Evolutionary conservation across 768 basidiomycete species (phyloP).

Genomic region (Podaxis rugospora): DNA sequence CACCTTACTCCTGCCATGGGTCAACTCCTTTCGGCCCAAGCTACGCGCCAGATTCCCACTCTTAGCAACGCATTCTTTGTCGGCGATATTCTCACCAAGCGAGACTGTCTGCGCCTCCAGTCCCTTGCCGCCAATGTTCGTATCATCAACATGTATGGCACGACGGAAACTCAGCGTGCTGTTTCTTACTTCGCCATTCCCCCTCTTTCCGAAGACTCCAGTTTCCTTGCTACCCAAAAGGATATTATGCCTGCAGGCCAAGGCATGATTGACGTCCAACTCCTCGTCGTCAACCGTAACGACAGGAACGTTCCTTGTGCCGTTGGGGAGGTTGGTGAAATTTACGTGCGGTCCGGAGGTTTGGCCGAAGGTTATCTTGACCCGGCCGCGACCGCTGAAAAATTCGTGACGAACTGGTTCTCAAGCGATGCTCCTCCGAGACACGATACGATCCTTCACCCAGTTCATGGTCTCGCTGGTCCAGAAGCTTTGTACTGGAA

Average conservation of each 20-base stretch:
- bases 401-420: constrained; percentile 97
- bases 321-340: constrained; percentile 96
- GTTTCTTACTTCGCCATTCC: constrained; percentile 97
- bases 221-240: constrained; percentile 91
- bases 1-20: constrained; percentile 99
- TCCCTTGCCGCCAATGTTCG: constrained; percentile 86
- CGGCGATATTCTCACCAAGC: constrained; percentile 97
- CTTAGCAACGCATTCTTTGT: constrained; percentile 95
- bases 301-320: constrained; percentile 85
- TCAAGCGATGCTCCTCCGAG: constrained; percentile 39
- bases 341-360: constrained; percentile 95
- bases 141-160: constrained; percentile 99
- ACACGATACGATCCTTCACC: constrained; percentile 71
- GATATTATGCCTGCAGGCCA: constrained; percentile 97
- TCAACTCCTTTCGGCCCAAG: constrained; percentile 80
- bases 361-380: constrained; percentile 95
- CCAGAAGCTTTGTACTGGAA: constrained; percentile 86
- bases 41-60: constrained; percentile 83
- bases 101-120: constrained; percentile 93
- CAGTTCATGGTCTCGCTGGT: constrained; percentile 48
- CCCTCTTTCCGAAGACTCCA: constrained; percentile 73
- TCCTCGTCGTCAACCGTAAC: constrained; percentile 89
- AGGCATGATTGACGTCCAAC: constrained; percentile 97
- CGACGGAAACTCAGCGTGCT: constrained; percentile 97
- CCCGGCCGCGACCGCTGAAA: constrained; percentile 74